phyloP scores from a whole-genome alignment of 2,329 filamentous ascomycete genomes.

The Nemania sp. region DNA sequence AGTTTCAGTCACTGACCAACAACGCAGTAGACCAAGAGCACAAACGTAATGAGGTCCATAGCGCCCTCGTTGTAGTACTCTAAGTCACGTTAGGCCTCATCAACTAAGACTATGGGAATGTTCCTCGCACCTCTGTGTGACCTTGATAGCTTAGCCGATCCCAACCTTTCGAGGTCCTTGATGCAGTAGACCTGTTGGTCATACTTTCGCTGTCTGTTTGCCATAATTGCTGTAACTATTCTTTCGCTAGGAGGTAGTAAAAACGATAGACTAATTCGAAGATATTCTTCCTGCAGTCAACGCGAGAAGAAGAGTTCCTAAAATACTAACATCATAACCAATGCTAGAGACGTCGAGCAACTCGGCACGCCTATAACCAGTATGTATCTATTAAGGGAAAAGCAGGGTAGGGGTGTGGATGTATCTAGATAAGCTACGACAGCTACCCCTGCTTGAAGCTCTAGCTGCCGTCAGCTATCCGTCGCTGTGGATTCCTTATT shows the following conservation, averaged over 20 bases:
- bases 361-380: background rate
- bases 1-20: background rate
- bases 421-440: background rate
- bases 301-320: background rate
- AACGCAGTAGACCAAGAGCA: background rate
- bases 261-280: background rate
- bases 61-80: conserved; percentile 28
- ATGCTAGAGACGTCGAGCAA: background rate
- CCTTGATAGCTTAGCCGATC: background rate
- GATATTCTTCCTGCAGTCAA: background rate
- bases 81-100: background rate
- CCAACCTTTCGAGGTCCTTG: conserved; percentile 14
- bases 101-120: background rate
- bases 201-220: conserved; percentile 14
- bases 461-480: background rate
- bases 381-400: background rate
- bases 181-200: conserved; percentile 5
- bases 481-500: background rate
- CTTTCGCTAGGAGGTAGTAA: background rate
- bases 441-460: background rate
- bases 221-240: background rate
- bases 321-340: background rate
- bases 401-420: background rate
- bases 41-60: conserved; percentile 26
- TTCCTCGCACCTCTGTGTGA: conserved; percentile 1